Base-by-base conservation (phyloP, 2,329 filamentous ascomycete genomes). In the Pezicula radicicola region DNA sequence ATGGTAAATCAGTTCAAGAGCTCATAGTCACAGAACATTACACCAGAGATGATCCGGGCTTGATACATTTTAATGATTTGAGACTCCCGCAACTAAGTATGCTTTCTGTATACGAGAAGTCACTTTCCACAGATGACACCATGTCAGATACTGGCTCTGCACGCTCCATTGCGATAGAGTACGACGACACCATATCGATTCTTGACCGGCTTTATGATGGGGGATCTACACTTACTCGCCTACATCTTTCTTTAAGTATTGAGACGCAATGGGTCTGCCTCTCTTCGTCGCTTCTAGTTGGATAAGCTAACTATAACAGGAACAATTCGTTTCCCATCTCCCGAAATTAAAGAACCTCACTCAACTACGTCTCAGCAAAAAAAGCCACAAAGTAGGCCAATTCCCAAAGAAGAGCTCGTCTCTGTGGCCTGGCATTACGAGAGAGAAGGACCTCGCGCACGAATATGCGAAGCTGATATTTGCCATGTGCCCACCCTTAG, bases 11-110 rank as follows among this genome's bases (percentile, higher is more conserved):
- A 1, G 46, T 56, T 10, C 21, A 49, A 46, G 56, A 54, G 18
- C 37, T 58, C 15, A 50, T 56, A 7, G 36, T 58, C 19, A 51
- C 50, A 3, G 41, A 53, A 9, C 51, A 52, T 18, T 56, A 52
- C 33, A 12, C n/a, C 7, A 42, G 35, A 40, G 49, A 51, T 44
- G 49, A 51, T 9, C 28, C 30, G 15, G 49, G 18, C 12, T n/a
- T 54, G 8, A 15, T 43, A n/a, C 46, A 54, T 21, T 51, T 54
- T 33, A 41, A 36, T 2, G 6, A 36, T 21, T 37, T 59, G n/a
- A 30, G 35, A 3, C 47, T 57, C 27, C 51, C 51, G 4, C 36
- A 50, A 5, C 33, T 59, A 6, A 37, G 37, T 3, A 51, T 46
- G 44, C 39, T 58, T 6, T 51, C 41, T 16, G 21, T 52, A 1